A percentile compares a stretch with the other conserved stretches of the same genome.
Conservation (phyloP, 768 basidiomycete species). For the Lactifluus subvellereus region DNA sequence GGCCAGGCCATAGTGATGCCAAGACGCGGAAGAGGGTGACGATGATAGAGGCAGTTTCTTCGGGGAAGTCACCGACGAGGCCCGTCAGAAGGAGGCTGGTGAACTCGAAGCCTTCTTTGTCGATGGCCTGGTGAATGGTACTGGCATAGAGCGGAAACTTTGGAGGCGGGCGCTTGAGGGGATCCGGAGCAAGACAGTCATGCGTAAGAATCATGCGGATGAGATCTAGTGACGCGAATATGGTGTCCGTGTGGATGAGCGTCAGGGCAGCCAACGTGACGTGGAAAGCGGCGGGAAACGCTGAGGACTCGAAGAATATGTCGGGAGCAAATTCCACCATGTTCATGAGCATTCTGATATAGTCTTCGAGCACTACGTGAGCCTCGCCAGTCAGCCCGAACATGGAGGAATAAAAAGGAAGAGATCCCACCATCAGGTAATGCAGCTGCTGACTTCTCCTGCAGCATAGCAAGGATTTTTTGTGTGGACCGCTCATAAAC, state of each 20-base stretch:
- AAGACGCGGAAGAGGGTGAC: conserved; percentile 73
- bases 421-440: conserved; percentile 77
- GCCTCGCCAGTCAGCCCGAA: background rate
- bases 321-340: conserved; percentile 65
- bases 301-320: conserved; percentile 69
- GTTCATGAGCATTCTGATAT: conserved; percentile 71
- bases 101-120: conserved; percentile 69
- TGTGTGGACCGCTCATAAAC: conserved; percentile 73
- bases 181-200: conserved; percentile 50
- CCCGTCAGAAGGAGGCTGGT: conserved; percentile 67
- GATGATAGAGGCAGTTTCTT: conserved; percentile 68
- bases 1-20: conserved; percentile 58
- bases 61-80: conserved; percentile 81
- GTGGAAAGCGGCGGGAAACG: conserved; percentile 73
- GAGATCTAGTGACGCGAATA: conserved; percentile 77
- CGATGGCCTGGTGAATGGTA: conserved; percentile 54
- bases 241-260: conserved; percentile 74
- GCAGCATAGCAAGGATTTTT: conserved; percentile 62
- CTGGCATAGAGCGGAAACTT: conserved; percentile 59
- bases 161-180: conserved; percentile 43
- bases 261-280: conserved; percentile 73
- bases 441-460: conserved; percentile 59
- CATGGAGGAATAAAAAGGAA: background rate
- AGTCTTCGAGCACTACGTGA: conserved; percentile 87
- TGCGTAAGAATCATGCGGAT: conserved; percentile 72